phyloP scores from a whole-genome alignment of 208 protist genomes.

The Tritrichomonas musculus region DNA sequence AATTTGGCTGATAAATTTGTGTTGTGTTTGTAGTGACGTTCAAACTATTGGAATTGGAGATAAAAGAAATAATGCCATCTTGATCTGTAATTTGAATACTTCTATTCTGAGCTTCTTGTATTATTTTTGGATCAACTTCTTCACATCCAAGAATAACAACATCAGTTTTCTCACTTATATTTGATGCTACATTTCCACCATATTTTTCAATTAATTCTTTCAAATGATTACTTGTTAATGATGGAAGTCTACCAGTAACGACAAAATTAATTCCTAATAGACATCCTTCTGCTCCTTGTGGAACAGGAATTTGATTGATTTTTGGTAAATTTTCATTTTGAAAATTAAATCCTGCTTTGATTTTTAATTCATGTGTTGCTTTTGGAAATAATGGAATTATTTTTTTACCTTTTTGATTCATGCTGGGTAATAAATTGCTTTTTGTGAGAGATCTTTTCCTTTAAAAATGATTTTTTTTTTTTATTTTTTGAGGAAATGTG shows the following conservation, averaged over 20 bases:
- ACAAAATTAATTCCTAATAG: background rate
- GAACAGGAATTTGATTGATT: background rate
- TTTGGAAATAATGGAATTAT: too few relatives aligned
- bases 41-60: background rate
- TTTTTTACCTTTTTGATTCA: too few relatives aligned
- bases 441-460: too few relatives aligned
- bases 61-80: background rate
- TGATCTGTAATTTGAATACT: background rate
- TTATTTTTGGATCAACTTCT: background rate
- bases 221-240: background rate
- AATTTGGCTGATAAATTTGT: too few relatives aligned
- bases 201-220: background rate
- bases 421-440: too few relatives aligned
- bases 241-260: background rate
- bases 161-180: background rate
- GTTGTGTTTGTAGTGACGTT: too few relatives aligned
- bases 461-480: too few relatives aligned
- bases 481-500: too few relatives aligned
- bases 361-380: too few relatives aligned
- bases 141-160: background rate
- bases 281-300: background rate
- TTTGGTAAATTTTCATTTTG: too few relatives aligned
- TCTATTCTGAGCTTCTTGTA: background rate
- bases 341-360: too few relatives aligned
- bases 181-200: background rate